phyloP scores from a whole-genome alignment of 257 asterid species.

The Sherardia arvensis region DNA sequence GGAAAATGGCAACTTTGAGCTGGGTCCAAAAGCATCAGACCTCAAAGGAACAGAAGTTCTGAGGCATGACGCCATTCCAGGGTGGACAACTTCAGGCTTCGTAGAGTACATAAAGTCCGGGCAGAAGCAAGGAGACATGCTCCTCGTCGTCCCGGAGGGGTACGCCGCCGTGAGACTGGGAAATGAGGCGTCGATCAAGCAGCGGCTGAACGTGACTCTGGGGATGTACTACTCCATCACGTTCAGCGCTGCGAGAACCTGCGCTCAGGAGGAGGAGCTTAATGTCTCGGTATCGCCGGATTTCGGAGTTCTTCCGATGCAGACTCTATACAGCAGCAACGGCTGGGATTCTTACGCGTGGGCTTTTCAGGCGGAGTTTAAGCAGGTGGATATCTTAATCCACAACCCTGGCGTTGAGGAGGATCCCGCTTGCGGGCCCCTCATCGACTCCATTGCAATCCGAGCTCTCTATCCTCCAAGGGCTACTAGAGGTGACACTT shows the following conservation, averaged over 20 bases:
- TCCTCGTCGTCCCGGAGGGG: slow-evolving; percentile 88
- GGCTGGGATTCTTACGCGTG: slow-evolving; percentile 97
- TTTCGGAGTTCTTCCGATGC: slow-evolving; percentile 69
- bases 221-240: slow-evolving; percentile 83
- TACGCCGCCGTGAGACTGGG: slow-evolving; percentile 83
- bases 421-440: slow-evolving; percentile 95
- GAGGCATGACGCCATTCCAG: slow-evolving; percentile 54
- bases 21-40: slow-evolving; percentile 37
- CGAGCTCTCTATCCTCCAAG: slow-evolving; percentile 75
- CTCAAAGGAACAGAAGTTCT: slow-evolving; percentile 65
- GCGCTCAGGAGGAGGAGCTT: slow-evolving; percentile 80
- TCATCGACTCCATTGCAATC: slow-evolving; percentile 68
- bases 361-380: slow-evolving; percentile 51
- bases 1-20: slow-evolving; percentile 82
- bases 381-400: slow-evolving; percentile 41
- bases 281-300: slow-evolving; percentile 76
- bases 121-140: slow-evolving; percentile 93
- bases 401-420: slow-evolving; percentile 89
- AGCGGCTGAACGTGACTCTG: slow-evolving; percentile 46
- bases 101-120: slow-evolving; percentile 93
- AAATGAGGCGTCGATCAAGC: slow-evolving; percentile 86
- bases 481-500: slow-evolving; percentile 46
- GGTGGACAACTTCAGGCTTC: slow-evolving; percentile 66
- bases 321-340: slow-evolving; percentile 77
- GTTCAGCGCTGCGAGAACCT: slow-evolving; percentile 85